phyloP scores from a whole-genome alignment of 768 basidiomycete species.

The Amanita jacksonii region DNA sequence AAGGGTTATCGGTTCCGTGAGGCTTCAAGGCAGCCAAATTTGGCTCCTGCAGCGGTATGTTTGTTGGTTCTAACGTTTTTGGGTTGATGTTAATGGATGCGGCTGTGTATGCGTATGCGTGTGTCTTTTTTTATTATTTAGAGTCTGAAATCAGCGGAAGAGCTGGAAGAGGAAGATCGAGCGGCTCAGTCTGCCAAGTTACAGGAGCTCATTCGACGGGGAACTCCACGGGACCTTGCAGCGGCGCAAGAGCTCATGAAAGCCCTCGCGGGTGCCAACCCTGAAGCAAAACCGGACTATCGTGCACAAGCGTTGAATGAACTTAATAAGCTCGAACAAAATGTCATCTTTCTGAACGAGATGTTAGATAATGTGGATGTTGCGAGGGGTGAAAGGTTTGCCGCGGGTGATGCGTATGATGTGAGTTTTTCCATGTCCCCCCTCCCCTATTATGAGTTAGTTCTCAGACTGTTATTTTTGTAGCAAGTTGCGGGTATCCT shows the following conservation, averaged over 20 bases:
- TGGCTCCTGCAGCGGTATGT: constrained; percentile 35
- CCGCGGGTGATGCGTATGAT: constrained; percentile 87
- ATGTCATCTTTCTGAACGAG: constrained; percentile 93
- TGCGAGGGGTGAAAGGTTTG: constrained; percentile 66
- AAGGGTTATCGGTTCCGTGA: constrained; percentile 85
- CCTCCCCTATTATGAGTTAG: too few species aligned
- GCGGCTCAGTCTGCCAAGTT: constrained; percentile 94
- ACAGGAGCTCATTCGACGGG: constrained; percentile 95
- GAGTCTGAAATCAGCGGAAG: constrained; percentile 92
- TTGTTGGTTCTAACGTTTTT: background rate
- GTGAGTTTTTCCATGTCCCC: constrained; percentile 32
- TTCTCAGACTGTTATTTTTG: constrained; percentile 7
- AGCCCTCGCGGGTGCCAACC: constrained; percentile 86
- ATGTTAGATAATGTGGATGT: constrained; percentile 89
- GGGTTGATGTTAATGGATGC: too few species aligned
- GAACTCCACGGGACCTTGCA: constrained; percentile 90
- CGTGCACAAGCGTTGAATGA: constrained; percentile 82
- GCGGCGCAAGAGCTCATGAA: constrained; percentile 99
- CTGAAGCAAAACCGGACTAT: constrained; percentile 91
- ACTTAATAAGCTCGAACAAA: constrained; percentile 88
- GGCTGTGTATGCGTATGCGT: too few species aligned
- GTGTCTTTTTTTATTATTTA: constrained; percentile 24
- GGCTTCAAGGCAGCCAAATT: constrained; percentile 21
- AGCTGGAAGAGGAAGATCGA: constrained; percentile 92
- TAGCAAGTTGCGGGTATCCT: constrained; percentile 89